Percentiles rank a stretch among this genome's conserved stretches.
Evolutionary conservation across 371 early-diverging fungal species (phyloP).

Genomic region (Nematocida homosporus): DNA sequence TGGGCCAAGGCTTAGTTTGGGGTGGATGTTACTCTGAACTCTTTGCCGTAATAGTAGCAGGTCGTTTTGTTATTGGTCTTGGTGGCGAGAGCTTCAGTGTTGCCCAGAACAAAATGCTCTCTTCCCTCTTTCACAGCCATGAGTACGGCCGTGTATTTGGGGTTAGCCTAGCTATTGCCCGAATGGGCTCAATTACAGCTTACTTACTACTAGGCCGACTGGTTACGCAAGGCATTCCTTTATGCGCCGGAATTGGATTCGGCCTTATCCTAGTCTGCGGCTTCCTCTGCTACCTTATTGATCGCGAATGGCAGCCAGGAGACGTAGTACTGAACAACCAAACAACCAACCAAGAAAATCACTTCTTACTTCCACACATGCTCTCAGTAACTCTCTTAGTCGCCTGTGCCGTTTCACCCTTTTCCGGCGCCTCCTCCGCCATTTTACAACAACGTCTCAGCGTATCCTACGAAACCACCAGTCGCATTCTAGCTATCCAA

Average conservation of each 20-base stretch:
- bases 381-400: conserved; percentile 56
- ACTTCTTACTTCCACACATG: conserved; percentile 55
- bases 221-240: conserved; percentile 49
- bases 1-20: conserved; percentile 71
- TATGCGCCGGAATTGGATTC: conserved; percentile 33
- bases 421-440: conserved; percentile 62
- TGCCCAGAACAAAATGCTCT: conserved; percentile 70
- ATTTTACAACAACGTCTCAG: conserved; percentile 62
- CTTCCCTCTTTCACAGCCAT: conserved; percentile 69
- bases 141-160: conserved; percentile 72
- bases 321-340: neutral
- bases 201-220: conserved; percentile 69
- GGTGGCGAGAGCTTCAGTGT: conserved; percentile 74
- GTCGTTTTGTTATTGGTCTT: conserved; percentile 72
- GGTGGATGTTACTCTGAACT: conserved; percentile 68
- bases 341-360: conserved; percentile 10
- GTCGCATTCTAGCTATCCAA: conserved; percentile 56
- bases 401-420: conserved; percentile 62
- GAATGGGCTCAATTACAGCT: conserved; percentile 71
- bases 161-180: conserved; percentile 70
- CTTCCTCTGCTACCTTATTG: neutral
- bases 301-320: neutral
- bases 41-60: conserved; percentile 70
- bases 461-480: conserved; percentile 36
- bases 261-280: conserved; percentile 43